Evolutionary conservation across 805 yeast genomes (phyloP), one percentile per base, ranked within the genome.

Genomic region (Metschnikowia proteae): DNA sequence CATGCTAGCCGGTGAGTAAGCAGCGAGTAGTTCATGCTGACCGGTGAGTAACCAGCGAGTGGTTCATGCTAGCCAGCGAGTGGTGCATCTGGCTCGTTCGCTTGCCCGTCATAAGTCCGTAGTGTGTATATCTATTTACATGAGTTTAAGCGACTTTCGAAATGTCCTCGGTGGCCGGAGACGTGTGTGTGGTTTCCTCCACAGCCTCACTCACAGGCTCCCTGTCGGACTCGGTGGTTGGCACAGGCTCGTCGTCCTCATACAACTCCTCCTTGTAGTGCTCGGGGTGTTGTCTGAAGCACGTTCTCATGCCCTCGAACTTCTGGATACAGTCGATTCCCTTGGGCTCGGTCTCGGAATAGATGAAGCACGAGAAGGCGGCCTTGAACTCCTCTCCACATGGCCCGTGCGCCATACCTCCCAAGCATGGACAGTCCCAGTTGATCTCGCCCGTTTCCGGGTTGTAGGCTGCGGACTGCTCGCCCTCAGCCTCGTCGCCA

Each of bases 401-500:
- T 48, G 99, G 98, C 0, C 99, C 99, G 56, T 91, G 78, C 30
- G 99, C 98, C 97, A 94, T 89, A 37, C 99, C 99, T 31, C 98
- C 99, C 43, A 94, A 75, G 69, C 98, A 92, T n/a, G 99, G 98
- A 68, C 99, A 94, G 64, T 94, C 98, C 99, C 99, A 94, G 80
- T 94, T 92, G 71, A 94, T 94, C 66, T 92, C 98, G 29, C 99
- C 99, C 3, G 99, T 94, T 61, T 88, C 96, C 29, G 97, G 97
- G 72, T 92, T 82, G 70, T 82, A 92, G 3, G 98, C 97, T 34
- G 89, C 86, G 22, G 70, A 68, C 38, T 69, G 77, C 38, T 70
- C 74, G 36, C 63, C 68, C 43, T 63, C 72, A 43, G 43, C 60
- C 17, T 52, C 63, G 39, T 52, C 60, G 1, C 41, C 54, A 7